These are phyloP conservation scores for Nicotiana otophora DNA, from an alignment of 257 asterid genomes.

Conservation along the genomic window DNA sequence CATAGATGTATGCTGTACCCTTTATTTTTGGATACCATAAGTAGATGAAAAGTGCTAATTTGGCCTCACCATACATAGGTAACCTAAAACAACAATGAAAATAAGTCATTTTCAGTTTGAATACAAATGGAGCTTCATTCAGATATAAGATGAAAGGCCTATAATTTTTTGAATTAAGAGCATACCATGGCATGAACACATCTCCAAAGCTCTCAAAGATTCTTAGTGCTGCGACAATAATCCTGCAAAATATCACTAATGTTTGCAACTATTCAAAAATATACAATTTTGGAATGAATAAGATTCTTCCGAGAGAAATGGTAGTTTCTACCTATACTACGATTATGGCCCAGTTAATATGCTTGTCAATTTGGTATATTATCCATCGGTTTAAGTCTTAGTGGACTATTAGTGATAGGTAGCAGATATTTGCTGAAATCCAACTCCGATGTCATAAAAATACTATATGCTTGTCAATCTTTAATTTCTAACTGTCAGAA, in stretches of 20 bases:
- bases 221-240: conserved; percentile 60
- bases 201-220: conserved; percentile 63
- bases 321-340: background rate
- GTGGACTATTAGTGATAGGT: no score
- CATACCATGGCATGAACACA: conserved; percentile 69
- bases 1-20: conserved; percentile 66
- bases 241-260: conserved; percentile 36
- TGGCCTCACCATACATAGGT: conserved; percentile 85
- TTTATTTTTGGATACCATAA: conserved; percentile 83
- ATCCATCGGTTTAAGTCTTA: no score
- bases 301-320: background rate
- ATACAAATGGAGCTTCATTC: background rate
- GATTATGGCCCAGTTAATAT: background rate
- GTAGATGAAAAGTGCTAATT: conserved; percentile 80
- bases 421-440: no score
- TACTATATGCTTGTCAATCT: no score
- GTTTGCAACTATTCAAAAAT: background rate
- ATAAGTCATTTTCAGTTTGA: background rate
- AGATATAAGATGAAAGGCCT: background rate
- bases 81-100: conserved; percentile 35
- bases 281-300: background rate
- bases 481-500: no score
- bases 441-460: no score
- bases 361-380: background rate
- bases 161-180: background rate